These are phyloP conservation scores for Clonostachys sp. DNA, from an alignment of 2,329 filamentous ascomycete genomes.

Conservation along the genomic window DNA sequence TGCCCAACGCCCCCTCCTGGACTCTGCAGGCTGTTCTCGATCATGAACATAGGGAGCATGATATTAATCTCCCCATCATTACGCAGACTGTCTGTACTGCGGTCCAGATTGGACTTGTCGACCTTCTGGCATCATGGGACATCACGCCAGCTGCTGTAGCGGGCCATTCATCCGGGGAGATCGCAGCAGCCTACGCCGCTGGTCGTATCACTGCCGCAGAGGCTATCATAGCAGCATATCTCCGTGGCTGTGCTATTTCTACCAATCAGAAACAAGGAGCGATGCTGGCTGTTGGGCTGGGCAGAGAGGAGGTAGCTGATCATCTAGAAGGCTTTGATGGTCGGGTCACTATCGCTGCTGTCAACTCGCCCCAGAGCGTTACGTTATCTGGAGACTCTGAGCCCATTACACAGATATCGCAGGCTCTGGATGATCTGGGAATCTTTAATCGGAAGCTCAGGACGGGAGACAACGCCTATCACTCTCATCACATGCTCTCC, in stretches of 20 bases:
- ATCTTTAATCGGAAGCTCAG: conserved; percentile 9
- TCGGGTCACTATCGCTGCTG: conserved; percentile 10
- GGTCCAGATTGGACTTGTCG: conserved; percentile 26
- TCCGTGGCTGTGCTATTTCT: conserved; percentile 7
- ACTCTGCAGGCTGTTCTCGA: neutral
- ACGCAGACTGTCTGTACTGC: conserved; percentile 21
- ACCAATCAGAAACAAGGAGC: conserved; percentile 4
- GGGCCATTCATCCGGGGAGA: conserved; percentile 25
- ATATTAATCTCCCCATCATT: conserved; percentile 7
- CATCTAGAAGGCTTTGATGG: conserved; percentile 8
- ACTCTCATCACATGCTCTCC: conserved; percentile 11
- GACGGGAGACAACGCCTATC: conserved; percentile 10
- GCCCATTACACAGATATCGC: conserved; percentile 5
- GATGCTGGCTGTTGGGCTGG: conserved; percentile 15
- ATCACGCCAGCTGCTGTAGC: conserved; percentile 27
- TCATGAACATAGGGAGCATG: no score
- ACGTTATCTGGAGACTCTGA: conserved; percentile 12
- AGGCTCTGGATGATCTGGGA: conserved; percentile 2
- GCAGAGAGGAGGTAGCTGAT: conserved; percentile 3
- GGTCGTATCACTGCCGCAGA: conserved; percentile 5
- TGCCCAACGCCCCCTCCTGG: neutral
- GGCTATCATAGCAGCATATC: conserved; percentile 10
- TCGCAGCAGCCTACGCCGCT: conserved; percentile 18
- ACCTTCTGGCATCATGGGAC: conserved; percentile 19
- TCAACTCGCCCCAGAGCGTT: conserved; percentile 13